Evolutionary conservation across 164 flowering plant genomes (phyloP).

Genomic region (Dillenia suffruticosa): DNA sequence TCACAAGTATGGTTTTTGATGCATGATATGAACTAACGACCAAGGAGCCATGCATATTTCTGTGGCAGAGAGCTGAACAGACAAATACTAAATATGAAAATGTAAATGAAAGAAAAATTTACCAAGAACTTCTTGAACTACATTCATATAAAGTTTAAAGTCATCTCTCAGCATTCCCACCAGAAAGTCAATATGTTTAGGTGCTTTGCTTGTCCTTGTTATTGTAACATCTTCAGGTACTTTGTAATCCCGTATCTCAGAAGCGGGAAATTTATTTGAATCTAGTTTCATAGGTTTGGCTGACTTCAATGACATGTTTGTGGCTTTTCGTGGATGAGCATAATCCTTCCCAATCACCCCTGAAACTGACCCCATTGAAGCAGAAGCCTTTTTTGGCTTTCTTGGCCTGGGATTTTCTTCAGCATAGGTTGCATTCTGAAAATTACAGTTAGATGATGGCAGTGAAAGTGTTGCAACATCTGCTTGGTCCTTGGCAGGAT

Average conservation of each 20-base stretch:
- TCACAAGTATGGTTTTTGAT: too few relatives aligned
- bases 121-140: constrained; percentile 43
- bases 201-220: constrained; percentile 9
- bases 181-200: constrained; percentile 31
- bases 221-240: neutral
- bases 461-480: constrained; percentile 7
- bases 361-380: constrained; percentile 30
- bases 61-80: too few relatives aligned
- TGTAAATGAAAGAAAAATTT: neutral
- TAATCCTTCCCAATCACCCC: constrained; percentile 33
- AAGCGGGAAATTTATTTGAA: constrained; percentile 20
- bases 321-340: constrained; percentile 13
- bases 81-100: too few relatives aligned
- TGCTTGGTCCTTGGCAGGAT: constrained; percentile 6
- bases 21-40: too few relatives aligned
- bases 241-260: constrained; percentile 23
- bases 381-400: constrained; percentile 20
- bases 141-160: constrained; percentile 29
- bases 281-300: constrained; percentile 29
- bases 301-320: constrained; percentile 12
- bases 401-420: constrained; percentile 3
- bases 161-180: constrained; percentile 44
- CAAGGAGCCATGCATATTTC: too few relatives aligned
- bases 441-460: constrained; percentile 1
- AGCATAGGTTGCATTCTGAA: neutral